These are phyloP conservation scores for Candida smagusa DNA, from an alignment of 1,139 yeast species.

Conservation along the genomic window DNA sequence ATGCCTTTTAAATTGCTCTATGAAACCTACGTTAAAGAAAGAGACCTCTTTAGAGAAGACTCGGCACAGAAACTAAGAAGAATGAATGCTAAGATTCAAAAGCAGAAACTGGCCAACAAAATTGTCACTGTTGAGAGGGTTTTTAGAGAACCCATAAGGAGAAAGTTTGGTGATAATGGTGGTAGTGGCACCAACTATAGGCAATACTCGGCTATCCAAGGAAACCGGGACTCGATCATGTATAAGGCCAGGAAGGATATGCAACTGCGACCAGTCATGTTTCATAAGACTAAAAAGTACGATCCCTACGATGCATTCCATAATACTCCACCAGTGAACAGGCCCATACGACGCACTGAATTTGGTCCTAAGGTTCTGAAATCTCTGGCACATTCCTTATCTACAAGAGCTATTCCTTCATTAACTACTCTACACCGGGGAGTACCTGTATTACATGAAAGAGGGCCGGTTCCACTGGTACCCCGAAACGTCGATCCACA, in stretches of 20 bases:
- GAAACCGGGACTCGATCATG: slow-evolving; percentile 28
- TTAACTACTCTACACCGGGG: too few species aligned
- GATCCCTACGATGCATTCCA: slow-evolving; percentile 28
- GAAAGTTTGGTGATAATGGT: slow-evolving; percentile 16
- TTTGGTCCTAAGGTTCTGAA: background rate
- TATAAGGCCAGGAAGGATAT: slow-evolving; percentile 35
- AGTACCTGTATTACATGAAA: background rate
- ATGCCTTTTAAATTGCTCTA: slow-evolving; percentile 46
- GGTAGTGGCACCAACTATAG: slow-evolving; percentile 4
- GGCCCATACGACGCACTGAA: slow-evolving; percentile 7
- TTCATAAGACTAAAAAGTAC: slow-evolving; percentile 18
- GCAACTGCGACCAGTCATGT: slow-evolving; percentile 32
- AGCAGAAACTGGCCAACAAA: slow-evolving; percentile 46
- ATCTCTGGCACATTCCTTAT: too few species aligned
- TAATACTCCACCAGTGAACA: background rate
- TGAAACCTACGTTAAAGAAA: slow-evolving; percentile 40
- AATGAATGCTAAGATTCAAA: slow-evolving; percentile 38
- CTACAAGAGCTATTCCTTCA: too few species aligned
- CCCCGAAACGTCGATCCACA: too few species aligned
- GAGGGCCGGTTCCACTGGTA: background rate
- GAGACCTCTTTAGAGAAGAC: slow-evolving; percentile 44
- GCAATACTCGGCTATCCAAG: slow-evolving; percentile 2
- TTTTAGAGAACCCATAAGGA: slow-evolving; percentile 34
- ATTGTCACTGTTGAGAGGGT: slow-evolving; percentile 39
- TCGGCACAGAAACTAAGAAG: slow-evolving; percentile 48